Percentiles rank a stretch among this genome's conserved stretches.
phyloP scores from a whole-genome alignment of 192 early-diverging fungal genomes.

The Backusella morwellensis region DNA sequence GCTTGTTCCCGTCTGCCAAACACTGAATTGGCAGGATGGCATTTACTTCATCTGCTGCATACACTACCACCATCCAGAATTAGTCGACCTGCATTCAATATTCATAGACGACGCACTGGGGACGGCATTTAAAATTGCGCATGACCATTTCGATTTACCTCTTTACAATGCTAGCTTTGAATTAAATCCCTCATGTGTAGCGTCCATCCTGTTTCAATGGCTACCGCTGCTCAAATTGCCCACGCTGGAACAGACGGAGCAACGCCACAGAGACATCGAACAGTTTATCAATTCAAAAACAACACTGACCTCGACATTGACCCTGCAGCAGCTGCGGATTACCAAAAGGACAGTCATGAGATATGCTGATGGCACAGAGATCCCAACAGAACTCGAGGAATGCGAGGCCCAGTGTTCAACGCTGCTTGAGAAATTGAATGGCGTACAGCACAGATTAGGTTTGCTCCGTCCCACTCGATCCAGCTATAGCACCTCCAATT shows the following conservation, averaged over 20 bases:
- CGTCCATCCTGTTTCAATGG: background rate
- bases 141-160: background rate
- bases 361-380: background rate
- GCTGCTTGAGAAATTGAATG: background rate
- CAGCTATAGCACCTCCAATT: background rate
- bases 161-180: background rate
- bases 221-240: background rate
- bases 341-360: conserved; percentile 8
- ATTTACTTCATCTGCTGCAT: background rate
- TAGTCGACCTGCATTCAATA: background rate
- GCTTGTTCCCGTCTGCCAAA: background rate
- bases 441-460: background rate
- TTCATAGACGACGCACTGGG: background rate
- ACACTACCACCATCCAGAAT: conserved; percentile 14
- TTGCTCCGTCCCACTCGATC: conserved; percentile 1
- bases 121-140: background rate
- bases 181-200: background rate
- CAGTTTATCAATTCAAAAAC: background rate
- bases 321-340: conserved; percentile 9
- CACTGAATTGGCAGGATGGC: conserved; percentile 7
- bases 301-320: conserved; percentile 16
- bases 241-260: background rate
- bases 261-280: conserved; percentile 3
- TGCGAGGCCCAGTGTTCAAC: background rate
- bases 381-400: background rate